Conservation (phyloP, 1,284 basidiomycete genomes). For the Austropuccinia psidii region DNA sequence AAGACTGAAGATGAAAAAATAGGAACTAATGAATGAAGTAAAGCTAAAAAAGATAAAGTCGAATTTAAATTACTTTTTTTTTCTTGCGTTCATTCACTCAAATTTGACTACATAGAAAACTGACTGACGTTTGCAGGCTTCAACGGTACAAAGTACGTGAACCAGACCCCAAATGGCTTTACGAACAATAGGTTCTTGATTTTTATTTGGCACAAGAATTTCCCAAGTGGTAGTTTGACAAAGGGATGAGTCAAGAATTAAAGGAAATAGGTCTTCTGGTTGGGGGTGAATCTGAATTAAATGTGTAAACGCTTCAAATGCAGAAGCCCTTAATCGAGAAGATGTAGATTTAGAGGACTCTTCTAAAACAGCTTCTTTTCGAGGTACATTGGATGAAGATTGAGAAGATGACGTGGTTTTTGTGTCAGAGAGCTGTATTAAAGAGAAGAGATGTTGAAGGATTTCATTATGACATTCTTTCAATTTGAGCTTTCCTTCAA, state of each 20-base stretch:
- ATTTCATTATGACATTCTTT: conserved; percentile 19
- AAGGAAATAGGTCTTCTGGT: conserved; percentile 9
- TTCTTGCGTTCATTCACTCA: too few relatives aligned
- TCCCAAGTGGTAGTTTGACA: conserved; percentile 8
- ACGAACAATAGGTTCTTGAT: conserved; percentile 20
- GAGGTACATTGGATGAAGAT: conserved; percentile 1
- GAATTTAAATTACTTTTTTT: too few relatives aligned
- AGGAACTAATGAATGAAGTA: conserved; percentile 14
- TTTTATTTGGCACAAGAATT: conserved; percentile 2
- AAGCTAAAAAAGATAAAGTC: conserved; percentile 9
- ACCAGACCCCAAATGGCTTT: conserved; percentile 32
- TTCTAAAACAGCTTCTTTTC: conserved; percentile 14
- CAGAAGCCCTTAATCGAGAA: conserved; percentile 21
- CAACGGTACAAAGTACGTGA: conserved; percentile 6
- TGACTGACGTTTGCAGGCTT: conserved; percentile 25
- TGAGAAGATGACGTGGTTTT: neutral
- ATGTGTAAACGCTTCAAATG: conserved; percentile 22
- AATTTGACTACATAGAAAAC: neutral
- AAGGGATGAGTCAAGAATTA: neutral
- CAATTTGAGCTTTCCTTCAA: conserved; percentile 12
- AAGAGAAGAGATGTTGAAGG: conserved; percentile 11
- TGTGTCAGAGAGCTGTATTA: neutral
- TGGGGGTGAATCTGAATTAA: conserved; percentile 10
- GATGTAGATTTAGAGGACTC: conserved; percentile 23
- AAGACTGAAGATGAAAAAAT: conserved; percentile 2